A percentile compares a stretch with the other conserved stretches of the same genome.
These are phyloP conservation scores for Gardenia jasminoides DNA, from an alignment of 257 asterid genomes.

Conservation along the genomic window DNA sequence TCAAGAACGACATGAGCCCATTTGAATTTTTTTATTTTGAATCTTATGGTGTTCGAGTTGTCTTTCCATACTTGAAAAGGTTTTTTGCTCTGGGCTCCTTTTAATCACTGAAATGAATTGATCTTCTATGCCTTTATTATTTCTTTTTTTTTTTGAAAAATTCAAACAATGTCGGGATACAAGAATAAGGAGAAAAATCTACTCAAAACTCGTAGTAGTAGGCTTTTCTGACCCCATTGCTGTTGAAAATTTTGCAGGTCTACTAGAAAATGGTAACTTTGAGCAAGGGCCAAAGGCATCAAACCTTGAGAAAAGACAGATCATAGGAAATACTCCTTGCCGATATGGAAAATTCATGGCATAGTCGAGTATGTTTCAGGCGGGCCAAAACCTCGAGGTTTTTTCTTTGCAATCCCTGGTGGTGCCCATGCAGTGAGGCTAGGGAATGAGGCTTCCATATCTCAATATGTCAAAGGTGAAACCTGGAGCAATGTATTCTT, in stretches of 20 bases:
- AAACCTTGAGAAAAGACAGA: conserved; percentile 51
- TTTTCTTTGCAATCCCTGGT: conserved; percentile 61
- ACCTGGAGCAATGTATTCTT: conserved; percentile 32
- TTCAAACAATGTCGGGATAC: no score
- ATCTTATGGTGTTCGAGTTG: no score
- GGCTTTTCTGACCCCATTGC: not conserved
- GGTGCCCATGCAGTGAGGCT: conserved; percentile 73
- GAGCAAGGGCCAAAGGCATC: conserved; percentile 59
- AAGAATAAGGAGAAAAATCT: no score
- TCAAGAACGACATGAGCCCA: no score
- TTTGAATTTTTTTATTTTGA: no score
- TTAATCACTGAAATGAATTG: no score
- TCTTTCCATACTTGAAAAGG: no score
- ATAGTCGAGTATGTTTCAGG: conserved; percentile 64
- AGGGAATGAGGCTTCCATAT: conserved; percentile 67
- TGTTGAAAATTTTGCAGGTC: conserved; percentile 27
- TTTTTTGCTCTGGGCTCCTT: no score
- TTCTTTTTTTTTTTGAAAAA: no score
- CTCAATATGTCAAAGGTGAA: conserved; percentile 51
- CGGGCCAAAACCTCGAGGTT: conserved; percentile 77
- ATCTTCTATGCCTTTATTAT: no score
- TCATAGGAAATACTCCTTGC: conserved; percentile 63
- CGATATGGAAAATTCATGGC: conserved; percentile 69
- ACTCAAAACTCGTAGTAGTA: not conserved
- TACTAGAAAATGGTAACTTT: conserved; percentile 64